Percentiles rank a stretch among this genome's conserved stretches.
Conservation (phyloP, 2,329 filamentous ascomycete genomes). For the Colletotrichum paranaense region DNA sequence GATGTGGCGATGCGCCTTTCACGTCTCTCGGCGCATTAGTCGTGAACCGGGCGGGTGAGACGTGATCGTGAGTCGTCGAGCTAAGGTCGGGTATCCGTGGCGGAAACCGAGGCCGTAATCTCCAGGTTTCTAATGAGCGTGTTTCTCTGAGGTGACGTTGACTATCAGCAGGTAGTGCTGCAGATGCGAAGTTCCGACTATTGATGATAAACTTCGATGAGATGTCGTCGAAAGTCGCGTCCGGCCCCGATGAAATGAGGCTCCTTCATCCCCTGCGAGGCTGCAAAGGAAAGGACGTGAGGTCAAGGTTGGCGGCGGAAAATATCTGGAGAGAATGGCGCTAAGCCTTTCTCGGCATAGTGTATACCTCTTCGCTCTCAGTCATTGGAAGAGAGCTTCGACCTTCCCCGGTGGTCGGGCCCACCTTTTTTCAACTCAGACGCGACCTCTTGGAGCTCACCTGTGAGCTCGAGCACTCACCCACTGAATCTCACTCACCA, state of each 20-base stretch:
- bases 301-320: constrained; percentile 28
- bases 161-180: background rate
- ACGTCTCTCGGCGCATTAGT: constrained; percentile 4
- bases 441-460: constrained; percentile 12
- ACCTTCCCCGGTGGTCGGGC: background rate
- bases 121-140: background rate
- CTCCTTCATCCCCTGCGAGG: constrained; percentile 23
- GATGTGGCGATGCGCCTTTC: background rate
- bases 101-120: background rate
- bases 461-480: background rate
- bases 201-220: constrained; percentile 14
- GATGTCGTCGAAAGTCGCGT: constrained; percentile 23
- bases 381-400: constrained; percentile 14
- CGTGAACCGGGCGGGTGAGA: background rate
- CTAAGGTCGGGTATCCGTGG: background rate
- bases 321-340: constrained; percentile 13
- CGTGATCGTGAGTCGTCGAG: background rate
- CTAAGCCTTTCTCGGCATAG: background rate
- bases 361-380: background rate
- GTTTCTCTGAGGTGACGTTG: background rate
- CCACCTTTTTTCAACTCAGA: background rate
- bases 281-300: constrained; percentile 17
- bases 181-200: background rate
- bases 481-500: constrained; percentile 3
- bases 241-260: constrained; percentile 22